Conservation (phyloP, 192 early-diverging fungal genomes). For the Backusella psychrophila region DNA sequence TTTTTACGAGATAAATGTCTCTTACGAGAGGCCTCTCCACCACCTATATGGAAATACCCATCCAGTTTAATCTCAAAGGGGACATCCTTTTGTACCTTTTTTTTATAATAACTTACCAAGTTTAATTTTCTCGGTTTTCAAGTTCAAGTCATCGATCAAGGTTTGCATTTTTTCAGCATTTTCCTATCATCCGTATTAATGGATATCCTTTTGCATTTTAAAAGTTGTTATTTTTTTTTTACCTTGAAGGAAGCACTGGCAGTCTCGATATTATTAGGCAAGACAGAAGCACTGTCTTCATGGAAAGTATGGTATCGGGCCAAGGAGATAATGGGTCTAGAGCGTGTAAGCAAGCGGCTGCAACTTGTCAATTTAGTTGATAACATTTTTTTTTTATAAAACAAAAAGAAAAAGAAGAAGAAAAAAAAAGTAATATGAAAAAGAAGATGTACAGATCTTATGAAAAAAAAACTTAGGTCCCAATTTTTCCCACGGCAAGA, state of each 20-base stretch:
- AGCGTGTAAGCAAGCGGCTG: background rate
- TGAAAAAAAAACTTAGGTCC: background rate
- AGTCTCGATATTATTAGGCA: conserved; percentile 71
- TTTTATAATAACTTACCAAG: conserved; percentile 54
- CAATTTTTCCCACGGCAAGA: conserved; percentile 18
- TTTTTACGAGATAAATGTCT: conserved; percentile 85
- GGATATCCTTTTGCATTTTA: background rate
- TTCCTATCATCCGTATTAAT: conserved; percentile 48
- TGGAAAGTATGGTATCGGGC: conserved; percentile 36
- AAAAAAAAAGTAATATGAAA: conserved; percentile 9
- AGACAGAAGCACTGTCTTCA: conserved; percentile 53
- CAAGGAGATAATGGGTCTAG: background rate
- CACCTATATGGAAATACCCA: conserved; percentile 51
- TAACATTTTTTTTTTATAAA: background rate
- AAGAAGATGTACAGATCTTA: background rate
- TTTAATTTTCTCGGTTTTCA: conserved; percentile 67
- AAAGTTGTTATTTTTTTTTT: background rate
- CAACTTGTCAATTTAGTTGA: background rate
- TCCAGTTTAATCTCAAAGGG: background rate
- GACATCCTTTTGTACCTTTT: background rate
- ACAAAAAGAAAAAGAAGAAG: conserved; percentile 6
- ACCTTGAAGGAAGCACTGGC: conserved; percentile 75
- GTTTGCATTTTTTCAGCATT: conserved; percentile 67
- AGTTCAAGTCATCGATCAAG: conserved; percentile 64
- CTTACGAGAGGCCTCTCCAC: conserved; percentile 78